Conservation (phyloP, 495 filamentous ascomycete genomes). For the Penicillium turbatum region DNA sequence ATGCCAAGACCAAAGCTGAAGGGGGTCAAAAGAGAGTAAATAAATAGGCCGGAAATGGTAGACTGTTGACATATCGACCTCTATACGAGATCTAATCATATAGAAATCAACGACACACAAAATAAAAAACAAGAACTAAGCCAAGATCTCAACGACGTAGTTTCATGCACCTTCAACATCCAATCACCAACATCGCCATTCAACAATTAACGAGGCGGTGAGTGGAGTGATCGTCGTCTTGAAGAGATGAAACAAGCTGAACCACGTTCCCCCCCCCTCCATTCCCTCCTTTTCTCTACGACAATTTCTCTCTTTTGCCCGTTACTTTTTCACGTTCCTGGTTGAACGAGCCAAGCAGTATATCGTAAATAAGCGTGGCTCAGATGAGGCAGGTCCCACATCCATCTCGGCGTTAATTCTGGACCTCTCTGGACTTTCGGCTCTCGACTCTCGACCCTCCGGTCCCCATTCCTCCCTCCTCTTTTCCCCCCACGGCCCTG, state of each 20-base stretch:
- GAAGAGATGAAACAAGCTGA: conserved; percentile 24
- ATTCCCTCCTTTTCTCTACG: conserved; percentile 1
- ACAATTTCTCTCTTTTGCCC: background rate
- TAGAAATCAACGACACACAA: background rate
- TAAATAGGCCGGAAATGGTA: conserved; percentile 10
- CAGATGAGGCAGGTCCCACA: conserved; percentile 22
- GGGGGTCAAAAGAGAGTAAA: background rate
- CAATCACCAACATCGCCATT: conserved; percentile 10
- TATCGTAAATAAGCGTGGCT: background rate
- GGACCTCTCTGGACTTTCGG: conserved; percentile 19
- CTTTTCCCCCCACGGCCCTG: conserved; percentile 13
- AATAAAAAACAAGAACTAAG: background rate
- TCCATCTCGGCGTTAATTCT: conserved; percentile 22
- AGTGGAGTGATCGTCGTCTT: conserved; percentile 23
- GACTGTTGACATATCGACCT: background rate
- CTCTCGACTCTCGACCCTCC: background rate
- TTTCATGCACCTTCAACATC: background rate
- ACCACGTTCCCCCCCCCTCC: conserved; percentile 17
- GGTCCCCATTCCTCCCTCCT: conserved; percentile 12
- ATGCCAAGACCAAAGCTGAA: background rate
- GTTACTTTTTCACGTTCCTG: background rate
- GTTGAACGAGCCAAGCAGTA: conserved; percentile 3
- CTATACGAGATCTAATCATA: background rate
- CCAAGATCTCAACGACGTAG: background rate
- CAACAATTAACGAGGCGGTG: conserved; percentile 23